Evolutionary conservation across 257 asterid species (phyloP), one percentile per base, ranked within the genome.

Genomic region (Coffea eugenioides): DNA sequence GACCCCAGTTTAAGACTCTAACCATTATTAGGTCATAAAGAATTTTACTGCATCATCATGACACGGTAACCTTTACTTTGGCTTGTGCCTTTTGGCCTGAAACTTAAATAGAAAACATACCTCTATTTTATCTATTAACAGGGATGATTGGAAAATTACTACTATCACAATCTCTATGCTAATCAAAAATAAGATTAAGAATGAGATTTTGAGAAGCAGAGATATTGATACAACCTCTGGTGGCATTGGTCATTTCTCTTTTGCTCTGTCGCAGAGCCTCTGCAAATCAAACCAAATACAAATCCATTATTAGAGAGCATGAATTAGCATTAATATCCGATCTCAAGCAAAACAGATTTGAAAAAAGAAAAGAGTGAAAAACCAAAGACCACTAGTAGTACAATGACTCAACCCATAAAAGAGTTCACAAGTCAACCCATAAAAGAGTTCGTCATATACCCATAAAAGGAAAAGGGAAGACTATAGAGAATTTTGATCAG

Each of bases 201-300:
- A 34, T 39, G 41, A 69, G 13, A 15, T 45, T 15, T 14, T 1
- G 8, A 41, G 51, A 49, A 4, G 76, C 81, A 64, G 76, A 2
- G 52, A 8, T 49, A 0, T 49, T 9, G 54, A 49, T 12, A 10
- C 54, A 93, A 39, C 98, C 98, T 90, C 98, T 88, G 64, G 97
- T 92, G 49, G 98, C 95, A 85, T 88, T 88, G 52, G 92, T 57
- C 92, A 93, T 90, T 82, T 93, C 96, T 80, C 96, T 83, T 84
- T 89, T 93, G 82, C 98, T 93, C 85, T 87, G 90, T 72, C 98
- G 83, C 69, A 93, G 90, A 70, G 91, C 93, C 92, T 93, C 97
- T 93, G 97, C 80, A 74, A 86, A 71, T 75, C 65, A 59, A 20
- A 6, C 59, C 54, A 70, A 49, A 57, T 11, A 39, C 48, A 77